These are phyloP conservation scores for Ceratocystis huliohia DNA, from an alignment of 2,329 filamentous ascomycete genomes.

Conservation along the genomic window DNA sequence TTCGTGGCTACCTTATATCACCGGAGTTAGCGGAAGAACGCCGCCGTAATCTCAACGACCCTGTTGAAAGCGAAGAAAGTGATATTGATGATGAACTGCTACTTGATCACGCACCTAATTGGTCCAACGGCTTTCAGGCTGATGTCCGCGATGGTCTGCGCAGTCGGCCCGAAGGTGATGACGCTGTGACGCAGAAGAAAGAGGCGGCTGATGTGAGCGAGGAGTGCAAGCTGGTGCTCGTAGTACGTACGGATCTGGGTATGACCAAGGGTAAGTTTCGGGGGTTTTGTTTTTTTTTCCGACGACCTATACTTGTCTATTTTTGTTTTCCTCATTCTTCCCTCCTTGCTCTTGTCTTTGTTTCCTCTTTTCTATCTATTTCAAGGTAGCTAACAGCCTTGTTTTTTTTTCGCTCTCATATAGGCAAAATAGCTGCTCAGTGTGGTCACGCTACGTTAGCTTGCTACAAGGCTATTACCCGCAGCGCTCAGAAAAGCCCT, in stretches of 20 bases:
- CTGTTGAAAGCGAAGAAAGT: constrained; percentile 56
- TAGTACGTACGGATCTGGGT: constrained; percentile 84
- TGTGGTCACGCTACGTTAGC: constrained; percentile 92
- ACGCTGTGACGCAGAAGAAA: constrained; percentile 22
- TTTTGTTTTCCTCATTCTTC: not conserved
- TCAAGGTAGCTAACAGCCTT: not conserved
- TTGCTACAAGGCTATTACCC: constrained; percentile 77
- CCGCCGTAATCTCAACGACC: constrained; percentile 43
- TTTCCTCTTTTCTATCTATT: not conserved
- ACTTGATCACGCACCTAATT: constrained; percentile 55
- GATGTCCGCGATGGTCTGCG: constrained; percentile 46
- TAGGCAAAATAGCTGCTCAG: constrained; percentile 94
- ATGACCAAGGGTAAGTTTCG: constrained; percentile 77
- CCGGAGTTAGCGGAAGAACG: constrained; percentile 44
- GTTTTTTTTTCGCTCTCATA: not conserved
- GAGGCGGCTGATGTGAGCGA: constrained; percentile 40
- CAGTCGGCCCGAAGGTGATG: constrained; percentile 25
- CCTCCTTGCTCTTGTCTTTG: not conserved
- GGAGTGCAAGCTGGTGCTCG: constrained; percentile 87
- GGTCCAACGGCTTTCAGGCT: constrained; percentile 48
- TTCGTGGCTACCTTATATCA: constrained; percentile 47
- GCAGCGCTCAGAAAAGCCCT: constrained; percentile 38
- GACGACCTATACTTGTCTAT: not conserved
- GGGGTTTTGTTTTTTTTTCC: constrained; percentile 8
- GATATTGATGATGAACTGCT: constrained; percentile 50